Evolutionary conservation across 1,284 basidiomycete species (phyloP), one percentile per base, ranked within the genome.

Genomic region (Austroboletus niveus): DNA sequence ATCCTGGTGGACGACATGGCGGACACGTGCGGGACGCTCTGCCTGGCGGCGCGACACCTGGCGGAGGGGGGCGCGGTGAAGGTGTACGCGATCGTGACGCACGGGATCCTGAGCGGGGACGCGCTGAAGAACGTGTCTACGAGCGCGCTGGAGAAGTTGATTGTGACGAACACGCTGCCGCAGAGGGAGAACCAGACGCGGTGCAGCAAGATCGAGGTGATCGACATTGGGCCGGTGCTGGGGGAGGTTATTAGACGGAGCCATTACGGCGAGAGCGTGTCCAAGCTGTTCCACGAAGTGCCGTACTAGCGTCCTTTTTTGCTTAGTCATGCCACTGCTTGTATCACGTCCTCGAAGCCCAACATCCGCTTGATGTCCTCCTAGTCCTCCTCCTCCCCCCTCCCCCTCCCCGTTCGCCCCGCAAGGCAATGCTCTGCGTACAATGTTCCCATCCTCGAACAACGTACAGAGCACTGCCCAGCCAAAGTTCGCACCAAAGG

Each of bases 1-100:
- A 93, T 99, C 57, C 80, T 99, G n/a, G 95, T 99, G 47, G 97
- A 99, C 79, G 97, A 99, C 76, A 99, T 99, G 97, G 94, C 97
- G 47, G 97, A 99, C 72, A 99, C 97, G 40, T 99, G 97, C 68
- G 97, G 97, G 41, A 99, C 97, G 52, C 81, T 99, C 49, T 94
- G 93, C 61, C 80, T 98, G 38, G 97, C 97, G 2, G 91, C 97
- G 4, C 78, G 84, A 58, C 92, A 96, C 63, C 81, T 99, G 41
- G 76, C 89, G 43, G 94, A 98, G 66, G 92, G 93, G 9, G 97
- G 97, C 2, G 96, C 94, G 11, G 72, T 77, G 42, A 84, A 85
- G 68, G 90, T 97, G 52, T 88, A 88, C 65, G 97, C 92, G 54
- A 87, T 99, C 66, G 97, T 98, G 54, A 99, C 97, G 41, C 97